These are phyloP conservation scores for Epithemia pelagica DNA, from an alignment of 108 stramenopile species.

Conservation along the genomic window DNA sequence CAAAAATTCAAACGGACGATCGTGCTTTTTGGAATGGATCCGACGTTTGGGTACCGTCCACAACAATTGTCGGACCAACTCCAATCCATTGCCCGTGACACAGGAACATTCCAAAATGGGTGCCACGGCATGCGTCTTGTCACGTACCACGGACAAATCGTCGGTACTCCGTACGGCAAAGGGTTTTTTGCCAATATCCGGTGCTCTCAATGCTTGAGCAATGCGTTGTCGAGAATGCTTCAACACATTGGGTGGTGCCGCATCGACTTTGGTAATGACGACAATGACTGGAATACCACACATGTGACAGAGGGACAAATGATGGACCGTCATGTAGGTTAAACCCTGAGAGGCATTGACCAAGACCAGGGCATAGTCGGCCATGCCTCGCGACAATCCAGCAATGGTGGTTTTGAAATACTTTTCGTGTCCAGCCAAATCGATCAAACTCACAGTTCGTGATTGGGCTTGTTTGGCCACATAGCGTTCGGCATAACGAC, in stretches of 20 bases:
- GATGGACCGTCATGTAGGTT: conserved; percentile 97
- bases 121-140: conserved; percentile 82
- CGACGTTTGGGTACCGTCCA: conserved; percentile 78
- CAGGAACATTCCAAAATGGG: conserved; percentile 95
- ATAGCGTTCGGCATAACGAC: conserved; percentile 72
- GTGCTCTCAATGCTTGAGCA: conserved; percentile 52
- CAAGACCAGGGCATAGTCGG: conserved; percentile 92
- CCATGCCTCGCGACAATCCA: conserved; percentile 90
- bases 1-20: conserved; percentile 77
- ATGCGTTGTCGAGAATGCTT: conserved; percentile 84
- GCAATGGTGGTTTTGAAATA: conserved; percentile 98
- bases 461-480: conserved; percentile 74
- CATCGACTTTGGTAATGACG: conserved; percentile 95
- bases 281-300: conserved; percentile 91
- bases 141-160: conserved; percentile 83
- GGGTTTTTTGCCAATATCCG: conserved; percentile 65
- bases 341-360: conserved; percentile 95
- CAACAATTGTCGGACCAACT: conserved; percentile 86
- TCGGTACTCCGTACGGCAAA: conserved; percentile 74
- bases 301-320: conserved; percentile 93
- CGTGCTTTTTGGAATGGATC: conserved; percentile 68
- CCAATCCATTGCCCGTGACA: conserved; percentile 93
- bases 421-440: conserved; percentile 98
- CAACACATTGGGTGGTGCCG: conserved; percentile 89
- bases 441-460: conserved; percentile 89